phyloP scores from a whole-genome alignment of 2,329 filamentous ascomycete genomes.

The Phaeosphaeriaceae sp. region DNA sequence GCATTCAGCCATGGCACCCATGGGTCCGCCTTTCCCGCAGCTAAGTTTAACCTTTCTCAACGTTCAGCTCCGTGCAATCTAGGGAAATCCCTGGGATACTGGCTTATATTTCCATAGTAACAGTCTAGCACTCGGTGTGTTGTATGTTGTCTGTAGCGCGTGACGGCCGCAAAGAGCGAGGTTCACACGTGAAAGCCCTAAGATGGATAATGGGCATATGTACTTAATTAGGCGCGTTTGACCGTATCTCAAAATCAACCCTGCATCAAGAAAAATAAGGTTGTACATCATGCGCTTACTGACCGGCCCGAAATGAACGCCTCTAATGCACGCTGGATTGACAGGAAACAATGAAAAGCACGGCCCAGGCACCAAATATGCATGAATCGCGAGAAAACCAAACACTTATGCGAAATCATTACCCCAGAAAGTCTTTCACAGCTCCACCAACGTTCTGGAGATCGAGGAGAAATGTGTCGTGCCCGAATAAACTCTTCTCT shows the following conservation, averaged over 20 bases:
- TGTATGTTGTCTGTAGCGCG: too few relatives aligned
- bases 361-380: background rate
- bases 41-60: conserved; percentile 9
- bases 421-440: conserved; percentile 78
- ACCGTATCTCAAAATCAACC: too few relatives aligned
- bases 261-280: conserved; percentile 2
- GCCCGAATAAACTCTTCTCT: conserved; percentile 92
- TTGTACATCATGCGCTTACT: conserved; percentile 3
- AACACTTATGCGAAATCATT: conserved; percentile 8
- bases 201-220: too few relatives aligned
- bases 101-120: too few relatives aligned
- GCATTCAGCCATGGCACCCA: conserved; percentile 1
- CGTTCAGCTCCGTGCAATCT: background rate
- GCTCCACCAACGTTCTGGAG: conserved; percentile 89
- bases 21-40: conserved; percentile 8
- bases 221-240: too few relatives aligned
- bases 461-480: conserved; percentile 95
- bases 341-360: conserved; percentile 1
- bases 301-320: conserved; percentile 19
- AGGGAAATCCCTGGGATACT: background rate
- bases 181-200: too few relatives aligned
- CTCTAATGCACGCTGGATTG: conserved; percentile 24
- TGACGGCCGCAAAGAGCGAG: too few relatives aligned
- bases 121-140: too few relatives aligned
- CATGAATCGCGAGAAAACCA: background rate